phyloP scores from a whole-genome alignment of 805 yeast genomes.

The Candida insectalens region DNA sequence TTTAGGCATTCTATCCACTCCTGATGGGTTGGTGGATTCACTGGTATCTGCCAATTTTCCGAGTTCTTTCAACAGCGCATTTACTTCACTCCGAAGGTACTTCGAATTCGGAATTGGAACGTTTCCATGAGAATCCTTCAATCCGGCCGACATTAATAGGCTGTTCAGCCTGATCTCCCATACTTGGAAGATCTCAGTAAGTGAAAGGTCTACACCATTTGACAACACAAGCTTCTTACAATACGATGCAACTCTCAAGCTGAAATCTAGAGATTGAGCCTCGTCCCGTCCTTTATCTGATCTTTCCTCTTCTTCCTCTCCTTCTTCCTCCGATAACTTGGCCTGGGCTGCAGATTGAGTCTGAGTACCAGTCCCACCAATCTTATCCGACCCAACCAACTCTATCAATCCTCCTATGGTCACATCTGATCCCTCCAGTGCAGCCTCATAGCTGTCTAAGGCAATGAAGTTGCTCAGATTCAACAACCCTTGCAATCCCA shows the following conservation, averaged over 20 bases:
- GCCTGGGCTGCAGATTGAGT: too few species aligned
- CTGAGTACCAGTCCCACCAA: too few species aligned
- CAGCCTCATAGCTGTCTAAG: slow-evolving; percentile 2
- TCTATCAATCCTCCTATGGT: background rate
- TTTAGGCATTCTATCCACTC: slow-evolving; percentile 4
- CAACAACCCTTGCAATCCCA: slow-evolving; percentile 14
- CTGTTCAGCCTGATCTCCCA: slow-evolving; percentile 26
- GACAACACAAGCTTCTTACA: slow-evolving; percentile 19
- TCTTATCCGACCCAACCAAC: too few species aligned
- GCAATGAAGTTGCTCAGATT: slow-evolving; percentile 19
- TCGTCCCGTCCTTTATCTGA: too few species aligned
- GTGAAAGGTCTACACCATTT: slow-evolving; percentile 12
- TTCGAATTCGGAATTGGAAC: slow-evolving; percentile 20
- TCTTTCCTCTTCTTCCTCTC: too few species aligned
- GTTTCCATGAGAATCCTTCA: slow-evolving; percentile 6
- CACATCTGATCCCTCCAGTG: background rate
- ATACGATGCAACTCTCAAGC: slow-evolving; percentile 17
- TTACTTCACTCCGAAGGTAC: slow-evolving; percentile 19
- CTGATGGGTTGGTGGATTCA: too few species aligned
- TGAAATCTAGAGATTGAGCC: slow-evolving; percentile 6
- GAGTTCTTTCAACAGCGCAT: slow-evolving; percentile 18
- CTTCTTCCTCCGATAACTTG: too few species aligned
- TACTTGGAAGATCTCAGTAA: slow-evolving; percentile 31
- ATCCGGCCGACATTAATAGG: slow-evolving; percentile 12
- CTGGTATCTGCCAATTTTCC: slow-evolving; percentile 9